Evolutionary conservation across 768 basidiomycete species (phyloP).

Genomic region (Nidularia pulvinata): DNA sequence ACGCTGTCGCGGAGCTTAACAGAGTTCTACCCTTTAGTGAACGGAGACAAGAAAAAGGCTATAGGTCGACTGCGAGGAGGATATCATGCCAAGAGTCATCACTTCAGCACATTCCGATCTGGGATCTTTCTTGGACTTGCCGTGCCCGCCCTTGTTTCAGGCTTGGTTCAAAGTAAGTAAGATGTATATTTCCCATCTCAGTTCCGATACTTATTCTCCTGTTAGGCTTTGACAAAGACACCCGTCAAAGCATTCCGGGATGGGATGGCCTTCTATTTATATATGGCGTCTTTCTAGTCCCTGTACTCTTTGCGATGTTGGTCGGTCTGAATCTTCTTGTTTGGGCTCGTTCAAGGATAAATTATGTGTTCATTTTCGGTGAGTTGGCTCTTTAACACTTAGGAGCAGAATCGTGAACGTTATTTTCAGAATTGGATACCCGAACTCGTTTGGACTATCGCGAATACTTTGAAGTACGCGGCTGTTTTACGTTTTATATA

Average conservation of each 20-base stretch:
- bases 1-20: too few relatives aligned
- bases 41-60: constrained; percentile 81
- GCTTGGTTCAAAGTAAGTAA: constrained; percentile 56
- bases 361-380: constrained; percentile 95
- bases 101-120: constrained; percentile 73
- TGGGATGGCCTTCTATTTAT: constrained; percentile 79
- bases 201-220: neutral
- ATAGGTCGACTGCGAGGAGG: constrained; percentile 61
- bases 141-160: constrained; percentile 65
- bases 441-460: constrained; percentile 75
- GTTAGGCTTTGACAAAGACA: constrained; percentile 55
- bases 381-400: constrained; percentile 11
- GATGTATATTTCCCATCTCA: neutral
- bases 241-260: constrained; percentile 53
- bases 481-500: constrained; percentile 5
- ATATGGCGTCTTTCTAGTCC: constrained; percentile 75
- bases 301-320: constrained; percentile 72
- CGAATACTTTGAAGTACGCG: constrained; percentile 60
- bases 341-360: constrained; percentile 79
- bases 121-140: constrained; percentile 75
- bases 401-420: neutral
- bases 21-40: constrained; percentile 23
- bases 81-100: constrained; percentile 51
- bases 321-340: constrained; percentile 84
- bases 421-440: constrained; percentile 59